Evolutionary conservation across 179 eudicot genomes (phyloP).

Genomic region (Amaranthus tricolor): DNA sequence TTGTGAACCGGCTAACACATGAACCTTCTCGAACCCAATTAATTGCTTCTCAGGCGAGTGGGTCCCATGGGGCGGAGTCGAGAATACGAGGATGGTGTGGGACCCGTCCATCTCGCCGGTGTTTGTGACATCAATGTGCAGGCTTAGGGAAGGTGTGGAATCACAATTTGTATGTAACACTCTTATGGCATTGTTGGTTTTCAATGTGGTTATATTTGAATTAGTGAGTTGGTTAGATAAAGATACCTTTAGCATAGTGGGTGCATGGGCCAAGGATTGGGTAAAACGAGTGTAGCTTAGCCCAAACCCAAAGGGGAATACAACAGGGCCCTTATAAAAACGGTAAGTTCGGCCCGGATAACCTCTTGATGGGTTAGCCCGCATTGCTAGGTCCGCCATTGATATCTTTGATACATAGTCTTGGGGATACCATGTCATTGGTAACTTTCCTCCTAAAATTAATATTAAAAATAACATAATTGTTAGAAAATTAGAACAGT

Average conservation of each 20-base stretch:
- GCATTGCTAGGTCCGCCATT: slow-evolving; percentile 76
- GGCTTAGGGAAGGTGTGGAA: slow-evolving; percentile 27
- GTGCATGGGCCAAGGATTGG: slow-evolving; percentile 57
- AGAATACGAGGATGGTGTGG: slow-evolving; percentile 66
- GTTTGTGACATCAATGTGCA: slow-evolving; percentile 71
- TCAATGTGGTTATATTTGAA: slow-evolving; percentile 38
- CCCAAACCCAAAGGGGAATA: slow-evolving; percentile 82
- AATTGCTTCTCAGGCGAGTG: slow-evolving; percentile 42
- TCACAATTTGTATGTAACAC: slow-evolving; percentile 62
- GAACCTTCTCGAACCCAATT: slow-evolving; percentile 75
- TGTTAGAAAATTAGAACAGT: too few species aligned
- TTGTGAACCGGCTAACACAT: slow-evolving; percentile 52
- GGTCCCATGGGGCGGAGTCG: slow-evolving; percentile 42
- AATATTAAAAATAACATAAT: background rate
- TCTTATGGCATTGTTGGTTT: slow-evolving; percentile 34
- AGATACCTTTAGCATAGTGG: slow-evolving; percentile 41
- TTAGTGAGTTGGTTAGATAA: slow-evolving; percentile 29
- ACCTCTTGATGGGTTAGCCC: slow-evolving; percentile 58
- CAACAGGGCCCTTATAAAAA: slow-evolving; percentile 78
- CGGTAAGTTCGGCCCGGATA: slow-evolving; percentile 95
- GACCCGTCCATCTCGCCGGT: slow-evolving; percentile 61
- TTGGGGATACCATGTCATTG: slow-evolving; percentile 94
- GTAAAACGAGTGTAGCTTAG: slow-evolving; percentile 65
- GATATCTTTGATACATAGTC: slow-evolving; percentile 57
- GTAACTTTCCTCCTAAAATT: slow-evolving; percentile 68